phyloP scores from a whole-genome alignment of 1,139 yeast species.

The Schwanniomyces etchellsii region DNA sequence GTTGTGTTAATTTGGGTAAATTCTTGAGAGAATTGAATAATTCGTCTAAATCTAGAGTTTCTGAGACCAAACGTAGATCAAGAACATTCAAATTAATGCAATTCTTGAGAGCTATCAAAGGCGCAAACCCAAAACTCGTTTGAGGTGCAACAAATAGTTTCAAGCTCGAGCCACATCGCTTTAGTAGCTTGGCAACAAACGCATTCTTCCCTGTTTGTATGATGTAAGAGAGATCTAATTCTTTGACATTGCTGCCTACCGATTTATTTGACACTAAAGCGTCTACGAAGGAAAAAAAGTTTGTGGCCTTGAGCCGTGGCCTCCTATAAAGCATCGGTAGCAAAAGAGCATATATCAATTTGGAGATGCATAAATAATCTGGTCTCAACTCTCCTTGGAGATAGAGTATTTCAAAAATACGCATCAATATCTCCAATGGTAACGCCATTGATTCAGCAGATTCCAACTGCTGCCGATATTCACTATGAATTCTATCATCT shows the following conservation, averaged over 20 bases:
- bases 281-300: constrained; percentile 70
- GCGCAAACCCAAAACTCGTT: constrained; percentile 89
- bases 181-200: constrained; percentile 71
- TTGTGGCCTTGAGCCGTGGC: constrained; percentile 61
- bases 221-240: constrained; percentile 68
- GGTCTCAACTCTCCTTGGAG: constrained; percentile 35
- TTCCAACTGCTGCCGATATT: no score
- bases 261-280: constrained; percentile 45
- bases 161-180: constrained; percentile 64
- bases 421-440: constrained; percentile 57
- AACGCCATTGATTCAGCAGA: constrained; percentile 25
- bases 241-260: constrained; percentile 40
- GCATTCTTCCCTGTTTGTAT: constrained; percentile 94
- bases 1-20: constrained; percentile 57
- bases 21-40: constrained; percentile 68
- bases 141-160: constrained; percentile 84
- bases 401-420: constrained; percentile 42
- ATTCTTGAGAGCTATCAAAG: constrained; percentile 68
- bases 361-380: constrained; percentile 54
- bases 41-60: constrained; percentile 77
- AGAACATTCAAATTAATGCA: constrained; percentile 61
- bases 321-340: constrained; percentile 57
- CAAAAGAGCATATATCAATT: constrained; percentile 52
- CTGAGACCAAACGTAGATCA: constrained; percentile 86
- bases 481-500: constrained; percentile 8